phyloP scores from a whole-genome alignment of 1,284 basidiomycete genomes.

The Entoloma clypeatum region DNA sequence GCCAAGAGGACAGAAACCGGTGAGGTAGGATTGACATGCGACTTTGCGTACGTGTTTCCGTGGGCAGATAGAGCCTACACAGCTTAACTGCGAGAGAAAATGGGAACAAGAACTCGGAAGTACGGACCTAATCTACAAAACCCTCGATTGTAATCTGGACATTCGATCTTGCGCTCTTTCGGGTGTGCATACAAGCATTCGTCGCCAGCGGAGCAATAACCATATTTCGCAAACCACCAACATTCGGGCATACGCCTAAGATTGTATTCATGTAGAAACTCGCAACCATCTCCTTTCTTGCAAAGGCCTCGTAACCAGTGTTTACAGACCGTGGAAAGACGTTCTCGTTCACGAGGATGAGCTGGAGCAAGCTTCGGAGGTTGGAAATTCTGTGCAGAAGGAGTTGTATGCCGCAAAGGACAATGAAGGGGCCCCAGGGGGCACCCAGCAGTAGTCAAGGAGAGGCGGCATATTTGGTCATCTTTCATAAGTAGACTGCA shows the following conservation, averaged over 20 bases:
- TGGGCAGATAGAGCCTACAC: slow-evolving; percentile 80
- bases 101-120: slow-evolving; percentile 1
- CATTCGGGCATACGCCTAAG: slow-evolving; percentile 99
- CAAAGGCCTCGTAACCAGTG: slow-evolving; percentile 98
- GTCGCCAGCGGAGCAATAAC: slow-evolving; percentile 96
- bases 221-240: slow-evolving; percentile 98
- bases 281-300: slow-evolving; percentile 98
- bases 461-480: slow-evolving; percentile 86
- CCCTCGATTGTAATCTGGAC: slow-evolving; percentile 92
- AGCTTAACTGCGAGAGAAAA: slow-evolving; percentile 10
- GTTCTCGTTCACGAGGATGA: slow-evolving; percentile 81
- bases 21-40: slow-evolving; percentile 88
- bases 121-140: slow-evolving; percentile 87
- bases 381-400: slow-evolving; percentile 84
- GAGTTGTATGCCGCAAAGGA: slow-evolving; percentile 85
- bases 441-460: slow-evolving; percentile 77
- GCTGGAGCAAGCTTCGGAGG: slow-evolving; percentile 77
- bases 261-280: slow-evolving; percentile 99
- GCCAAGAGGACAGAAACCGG: slow-evolving; percentile 95
- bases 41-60: slow-evolving; percentile 92
- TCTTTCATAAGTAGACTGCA: slow-evolving; percentile 45
- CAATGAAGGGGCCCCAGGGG: slow-evolving; percentile 86
- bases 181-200: slow-evolving; percentile 98
- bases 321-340: slow-evolving; percentile 95
- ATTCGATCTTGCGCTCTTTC: slow-evolving; percentile 91